Percentiles rank a stretch among this genome's conserved stretches.
phyloP scores from a whole-genome alignment of 768 basidiomycete species.

The Leccinum sublutescens region DNA sequence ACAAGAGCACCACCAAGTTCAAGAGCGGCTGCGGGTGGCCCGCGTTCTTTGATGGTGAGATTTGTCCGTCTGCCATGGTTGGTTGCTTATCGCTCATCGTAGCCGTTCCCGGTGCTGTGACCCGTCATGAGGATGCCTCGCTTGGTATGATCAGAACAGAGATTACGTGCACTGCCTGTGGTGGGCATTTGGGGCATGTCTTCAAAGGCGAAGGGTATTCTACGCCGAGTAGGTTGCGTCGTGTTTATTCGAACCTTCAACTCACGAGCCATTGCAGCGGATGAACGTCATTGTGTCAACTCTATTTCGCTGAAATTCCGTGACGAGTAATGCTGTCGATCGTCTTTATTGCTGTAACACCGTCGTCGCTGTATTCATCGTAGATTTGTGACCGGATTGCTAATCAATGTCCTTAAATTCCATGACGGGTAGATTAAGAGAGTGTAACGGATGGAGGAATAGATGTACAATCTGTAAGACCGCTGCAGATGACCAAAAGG shows the following conservation, averaged over 20 bases:
- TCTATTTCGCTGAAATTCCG: constrained; percentile 81
- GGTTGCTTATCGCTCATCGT: constrained; percentile 3
- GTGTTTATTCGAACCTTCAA: neutral
- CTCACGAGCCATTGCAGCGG: constrained; percentile 42
- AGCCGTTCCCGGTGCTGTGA: constrained; percentile 91
- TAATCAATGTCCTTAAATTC: constrained; percentile 7
- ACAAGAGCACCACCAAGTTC: constrained; percentile 89
- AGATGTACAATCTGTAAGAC: constrained; percentile 23
- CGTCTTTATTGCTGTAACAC: neutral
- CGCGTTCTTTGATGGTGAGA: constrained; percentile 89
- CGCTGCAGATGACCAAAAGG: constrained; percentile 14
- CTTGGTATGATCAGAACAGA: constrained; percentile 74
- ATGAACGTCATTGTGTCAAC: constrained; percentile 90
- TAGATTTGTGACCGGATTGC: neutral
- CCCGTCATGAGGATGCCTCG: constrained; percentile 66
- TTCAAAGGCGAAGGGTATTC: constrained; percentile 88
- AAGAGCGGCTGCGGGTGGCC: constrained; percentile 95
- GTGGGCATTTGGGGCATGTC: constrained; percentile 92
- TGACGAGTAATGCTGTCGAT: constrained; percentile 28
- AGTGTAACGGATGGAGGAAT: constrained; percentile 17
- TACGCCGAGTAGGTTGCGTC: constrained; percentile 62
- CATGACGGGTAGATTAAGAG: constrained; percentile 23
- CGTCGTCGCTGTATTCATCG: neutral
- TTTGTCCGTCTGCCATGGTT: neutral
- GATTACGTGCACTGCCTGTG: constrained; percentile 88